Base-by-base conservation (phyloP, 2,329 filamentous ascomycete species). In the Drechslera avenae region DNA sequence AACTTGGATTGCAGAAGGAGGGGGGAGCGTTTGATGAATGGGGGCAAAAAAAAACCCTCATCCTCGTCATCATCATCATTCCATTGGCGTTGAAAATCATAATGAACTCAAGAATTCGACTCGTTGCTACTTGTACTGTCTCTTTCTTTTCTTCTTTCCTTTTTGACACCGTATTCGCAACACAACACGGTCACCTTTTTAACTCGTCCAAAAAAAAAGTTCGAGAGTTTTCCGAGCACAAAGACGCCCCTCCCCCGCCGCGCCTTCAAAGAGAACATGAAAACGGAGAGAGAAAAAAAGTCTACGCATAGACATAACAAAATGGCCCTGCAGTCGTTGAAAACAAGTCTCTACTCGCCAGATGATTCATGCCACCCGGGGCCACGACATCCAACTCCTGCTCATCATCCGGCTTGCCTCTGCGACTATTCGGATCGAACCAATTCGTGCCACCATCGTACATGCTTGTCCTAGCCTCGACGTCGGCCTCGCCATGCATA, bases 361-460 rank as follows among this genome's bases (percentile, higher is more conserved):
- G 31, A 1, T 63, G 61, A 19, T 66, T 49, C 49, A 55, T 57
- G 0, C 62, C 67, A 10, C 46, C 13, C 3, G 68, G 64, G 14
- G 64, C 65, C 9, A 55, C 39, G 21, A 69, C 59, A 56, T 61
- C 45, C 32, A 69, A 42, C 60, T 62, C 64, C 50, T 69, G 67
- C 17, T 39, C 21, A 43, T 69, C 62, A 10, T 63, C 68, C 2
- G 75, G 31, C 40, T 67, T 71, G 18, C 75, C 76, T 43, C 74
- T 73, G 1, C 75, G 58, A 18, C 72, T 74, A 6, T 75, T 67
- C 0, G 77, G 78, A 2, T 63, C 60, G 47, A 75, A 73, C 55
- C 76, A 71, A 34, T 79, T 75, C 1, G 78, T 80, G 2, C 67
- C 74, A 60, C 28, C 78, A 74, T 69, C 68, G 52, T 81, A 76